Percentiles rank a stretch among this genome's conserved stretches.
Evolutionary conservation across 2,329 filamentous ascomycete genomes (phyloP).

Genomic region (Daldinia eschscholtzii): DNA sequence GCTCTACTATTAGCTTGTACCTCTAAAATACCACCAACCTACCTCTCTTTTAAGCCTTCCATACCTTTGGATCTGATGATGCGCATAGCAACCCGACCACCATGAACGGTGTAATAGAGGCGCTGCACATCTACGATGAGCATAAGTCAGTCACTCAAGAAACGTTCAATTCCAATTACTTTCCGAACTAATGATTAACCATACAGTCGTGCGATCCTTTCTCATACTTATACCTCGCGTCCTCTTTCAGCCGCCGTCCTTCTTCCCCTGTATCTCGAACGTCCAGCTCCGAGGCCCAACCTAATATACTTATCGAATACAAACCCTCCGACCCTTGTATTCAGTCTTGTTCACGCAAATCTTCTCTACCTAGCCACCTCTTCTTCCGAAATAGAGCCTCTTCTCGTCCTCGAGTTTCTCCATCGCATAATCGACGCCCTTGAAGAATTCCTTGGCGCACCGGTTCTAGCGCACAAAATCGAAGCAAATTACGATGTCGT

Average conservation of each 20-base stretch:
- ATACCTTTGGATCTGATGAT: constrained; percentile 39
- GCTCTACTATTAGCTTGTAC: constrained; percentile 2
- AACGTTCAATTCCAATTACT: constrained; percentile 1
- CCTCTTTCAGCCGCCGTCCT: constrained; percentile 82
- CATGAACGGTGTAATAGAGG: constrained; percentile 92
- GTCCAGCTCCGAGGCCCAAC: constrained; percentile 84
- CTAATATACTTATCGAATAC: constrained; percentile 86
- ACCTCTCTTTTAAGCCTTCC: constrained; percentile 6
- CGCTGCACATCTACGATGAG: constrained; percentile 97
- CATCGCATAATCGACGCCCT: constrained; percentile 93
- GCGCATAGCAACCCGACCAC: constrained; percentile 55
- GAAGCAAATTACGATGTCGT: constrained; percentile 93
- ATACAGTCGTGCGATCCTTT: constrained; percentile 81
- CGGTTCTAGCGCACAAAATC: constrained; percentile 86
- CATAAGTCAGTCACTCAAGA: constrained; percentile 74
- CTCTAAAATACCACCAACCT: too few relatives aligned
- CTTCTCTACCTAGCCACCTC: constrained; percentile 87
- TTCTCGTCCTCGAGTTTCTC: constrained; percentile 92
- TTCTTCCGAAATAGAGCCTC: constrained; percentile 88
- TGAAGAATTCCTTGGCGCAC: constrained; percentile 93
- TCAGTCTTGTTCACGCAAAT: constrained; percentile 88
- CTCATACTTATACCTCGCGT: constrained; percentile 87
- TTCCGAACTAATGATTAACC: constrained; percentile 44
- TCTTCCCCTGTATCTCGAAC: constrained; percentile 87
- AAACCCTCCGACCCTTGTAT: constrained; percentile 87